These are phyloP conservation scores for Wickerhamomyces silvicola DNA, from an alignment of 805 yeast genomes.

Conservation along the genomic window DNA sequence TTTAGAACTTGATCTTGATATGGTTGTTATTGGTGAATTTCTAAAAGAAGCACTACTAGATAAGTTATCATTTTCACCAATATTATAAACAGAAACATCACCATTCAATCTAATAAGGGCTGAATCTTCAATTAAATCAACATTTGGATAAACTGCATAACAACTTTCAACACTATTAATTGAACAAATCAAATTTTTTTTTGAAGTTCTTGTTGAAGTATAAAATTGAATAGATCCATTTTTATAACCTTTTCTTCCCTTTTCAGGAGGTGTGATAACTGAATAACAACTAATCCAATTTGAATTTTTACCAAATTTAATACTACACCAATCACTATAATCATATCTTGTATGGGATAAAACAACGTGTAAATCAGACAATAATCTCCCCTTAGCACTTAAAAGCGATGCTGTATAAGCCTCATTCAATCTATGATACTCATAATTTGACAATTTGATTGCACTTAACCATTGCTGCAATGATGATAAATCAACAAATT, in stretches of 20 bases:
- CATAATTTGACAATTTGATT: constrained; percentile 48
- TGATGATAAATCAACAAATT: constrained; percentile 7
- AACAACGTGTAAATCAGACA: constrained; percentile 54
- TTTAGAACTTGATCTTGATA: constrained; percentile 7
- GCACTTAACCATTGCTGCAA: constrained; percentile 39
- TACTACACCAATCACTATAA: constrained; percentile 55
- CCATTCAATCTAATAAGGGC: constrained; percentile 52
- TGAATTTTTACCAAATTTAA: constrained; percentile 52
- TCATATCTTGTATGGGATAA: constrained; percentile 41
- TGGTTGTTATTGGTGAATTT: constrained; percentile 1
- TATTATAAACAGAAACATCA: constrained; percentile 35
- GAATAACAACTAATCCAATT: constrained; percentile 54
- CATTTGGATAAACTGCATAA: constrained; percentile 53
- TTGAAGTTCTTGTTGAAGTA: constrained; percentile 38
- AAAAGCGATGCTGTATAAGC: constrained; percentile 60
- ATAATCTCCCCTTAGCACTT: constrained; percentile 48
- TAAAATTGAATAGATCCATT: constrained; percentile 50
- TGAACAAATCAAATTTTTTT: constrained; percentile 47
- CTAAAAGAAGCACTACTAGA: not conserved
- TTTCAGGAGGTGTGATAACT: constrained; percentile 40
- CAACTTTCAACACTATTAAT: constrained; percentile 38
- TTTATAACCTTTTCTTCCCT: constrained; percentile 18
- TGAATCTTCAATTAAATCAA: constrained; percentile 50
- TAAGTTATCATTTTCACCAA: constrained; percentile 5
- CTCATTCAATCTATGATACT: constrained; percentile 50